Base-by-base conservation (phyloP, 768 basidiomycete species). In the Macrocybe gigantea region DNA sequence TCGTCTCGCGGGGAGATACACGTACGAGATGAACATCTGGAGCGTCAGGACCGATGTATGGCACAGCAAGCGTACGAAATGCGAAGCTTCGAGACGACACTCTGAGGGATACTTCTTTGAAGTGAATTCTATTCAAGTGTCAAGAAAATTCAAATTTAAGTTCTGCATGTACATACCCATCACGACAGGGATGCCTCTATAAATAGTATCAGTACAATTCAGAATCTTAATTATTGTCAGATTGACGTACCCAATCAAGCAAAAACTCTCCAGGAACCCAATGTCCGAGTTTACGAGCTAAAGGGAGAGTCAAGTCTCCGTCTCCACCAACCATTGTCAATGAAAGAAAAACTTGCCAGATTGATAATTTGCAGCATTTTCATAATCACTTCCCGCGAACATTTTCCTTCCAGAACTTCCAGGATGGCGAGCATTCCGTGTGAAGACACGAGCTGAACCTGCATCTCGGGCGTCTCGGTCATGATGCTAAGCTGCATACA, bases 21-120 rank as follows among this genome's bases (percentile, higher is more conserved):
- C 91, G 49, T 61, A 93, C 92, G 93, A 89, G 52, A 98, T 96
- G 69, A 98, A 97, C 95, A 97, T 98, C 60, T 98, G 95, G 35
- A 98, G 69, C 1, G 95, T 99, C 53, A 96, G 67, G 8, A 93
- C 85, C 2, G 95, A 97, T 0, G 93, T 88, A 60, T 93, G 83
- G 62, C 95, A 96, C 22, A 98, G 78, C 10, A 94, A 68, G 29
- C 90, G 84, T 45, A 99, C 90, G 64, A 98, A 97, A 57, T 90
- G 84, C 2, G 96, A 97, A 0, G 94, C 95, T 60, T 97, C 90
- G n/a, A 89, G 66, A 33, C 96, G 83, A 57, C 93, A 96, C 61
- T 96, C 93, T 9, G 88, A 82, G 1, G 93, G 85, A 60, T 90
- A 92, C 56, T 88, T 91, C 71, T 95, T 97, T 8, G 91, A 92